These are phyloP conservation scores for Isatis tinctoria DNA, from an alignment of 345 rosid species.

Conservation along the genomic window DNA sequence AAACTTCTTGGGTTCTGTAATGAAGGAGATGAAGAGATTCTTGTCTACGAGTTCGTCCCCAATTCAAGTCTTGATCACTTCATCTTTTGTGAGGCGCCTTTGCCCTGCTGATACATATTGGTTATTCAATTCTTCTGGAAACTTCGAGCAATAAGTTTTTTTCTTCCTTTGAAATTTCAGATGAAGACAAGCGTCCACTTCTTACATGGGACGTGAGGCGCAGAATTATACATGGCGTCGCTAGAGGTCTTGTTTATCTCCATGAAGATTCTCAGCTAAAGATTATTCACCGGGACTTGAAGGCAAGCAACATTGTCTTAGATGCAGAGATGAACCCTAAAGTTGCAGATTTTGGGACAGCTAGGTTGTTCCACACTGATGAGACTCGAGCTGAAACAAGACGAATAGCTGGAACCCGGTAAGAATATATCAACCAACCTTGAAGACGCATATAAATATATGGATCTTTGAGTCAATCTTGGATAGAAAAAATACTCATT, in stretches of 20 bases:
- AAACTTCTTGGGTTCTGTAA: no score
- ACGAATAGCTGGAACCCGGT: constrained; percentile 35
- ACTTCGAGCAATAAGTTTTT: no score
- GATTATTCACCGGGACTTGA: constrained; percentile 28
- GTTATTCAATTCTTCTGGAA: no score
- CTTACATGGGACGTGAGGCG: constrained; percentile 13
- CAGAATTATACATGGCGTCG: constrained; percentile 30
- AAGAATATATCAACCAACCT: background rate
- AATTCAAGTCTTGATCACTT: no score
- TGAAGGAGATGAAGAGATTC: no score
- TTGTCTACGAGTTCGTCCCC: no score
- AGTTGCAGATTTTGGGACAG: constrained; percentile 32
- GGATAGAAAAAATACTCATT: background rate
- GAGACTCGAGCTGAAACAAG: constrained; percentile 16
- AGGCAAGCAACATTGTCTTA: constrained; percentile 24
- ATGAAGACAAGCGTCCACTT: background rate
- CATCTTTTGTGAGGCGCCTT: no score
- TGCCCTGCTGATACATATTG: no score
- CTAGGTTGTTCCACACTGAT: constrained; percentile 16
- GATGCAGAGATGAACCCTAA: constrained; percentile 26
- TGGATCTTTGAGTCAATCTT: no score
- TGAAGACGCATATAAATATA: no score
- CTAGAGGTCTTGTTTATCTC: constrained; percentile 27
- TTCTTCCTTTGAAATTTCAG: background rate
- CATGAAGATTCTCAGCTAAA: constrained; percentile 24